A percentile compares a stretch with the other conserved stretches of the same genome.
Evolutionary conservation across 495 filamentous ascomycete species (phyloP).

Genomic region (Lepidopterella palustris): DNA sequence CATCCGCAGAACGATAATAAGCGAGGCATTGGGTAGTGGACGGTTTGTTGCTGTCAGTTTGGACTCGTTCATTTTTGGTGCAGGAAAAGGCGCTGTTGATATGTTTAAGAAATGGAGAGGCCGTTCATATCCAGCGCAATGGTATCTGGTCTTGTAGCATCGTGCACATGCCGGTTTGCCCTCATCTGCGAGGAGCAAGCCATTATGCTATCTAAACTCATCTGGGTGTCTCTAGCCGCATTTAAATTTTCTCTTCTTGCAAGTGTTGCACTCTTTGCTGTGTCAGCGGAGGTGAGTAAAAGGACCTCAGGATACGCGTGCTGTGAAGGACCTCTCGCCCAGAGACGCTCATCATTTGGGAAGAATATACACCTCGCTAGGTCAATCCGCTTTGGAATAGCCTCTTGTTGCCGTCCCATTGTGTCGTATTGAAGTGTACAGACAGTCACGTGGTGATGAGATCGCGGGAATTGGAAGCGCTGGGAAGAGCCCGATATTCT

Average conservation of each 20-base stretch:
- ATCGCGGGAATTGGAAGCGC: neutral
- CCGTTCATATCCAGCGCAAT: slow-evolving; percentile 13
- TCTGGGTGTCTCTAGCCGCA: slow-evolving; percentile 8
- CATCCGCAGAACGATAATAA: slow-evolving; percentile 13
- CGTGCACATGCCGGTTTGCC: slow-evolving; percentile 16
- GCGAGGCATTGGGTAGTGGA: neutral
- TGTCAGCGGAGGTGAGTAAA: too few species aligned
- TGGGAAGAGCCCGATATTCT: neutral
- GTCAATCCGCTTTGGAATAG: slow-evolving; percentile 2
- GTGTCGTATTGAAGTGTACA: neutral
- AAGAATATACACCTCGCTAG: slow-evolving; percentile 5
- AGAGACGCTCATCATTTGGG: slow-evolving; percentile 17
- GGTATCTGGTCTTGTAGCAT: slow-evolving; percentile 18
- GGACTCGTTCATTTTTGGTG: neutral
- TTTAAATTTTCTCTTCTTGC: slow-evolving; percentile 18
- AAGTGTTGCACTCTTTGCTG: slow-evolving; percentile 19
- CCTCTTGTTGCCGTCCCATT: neutral
- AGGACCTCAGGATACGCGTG: too few species aligned
- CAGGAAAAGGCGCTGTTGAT: slow-evolving; percentile 6
- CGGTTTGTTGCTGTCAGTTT: neutral
- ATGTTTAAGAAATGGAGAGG: slow-evolving; percentile 10
- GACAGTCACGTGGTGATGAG: neutral
- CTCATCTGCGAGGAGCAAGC: slow-evolving; percentile 8
- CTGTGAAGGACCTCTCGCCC: too few species aligned
- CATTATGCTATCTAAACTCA: neutral